A percentile compares a stretch with the other conserved stretches of the same genome.
Evolutionary conservation across 495 filamentous ascomycete species (phyloP).

Genomic region (Penicillium canescens): DNA sequence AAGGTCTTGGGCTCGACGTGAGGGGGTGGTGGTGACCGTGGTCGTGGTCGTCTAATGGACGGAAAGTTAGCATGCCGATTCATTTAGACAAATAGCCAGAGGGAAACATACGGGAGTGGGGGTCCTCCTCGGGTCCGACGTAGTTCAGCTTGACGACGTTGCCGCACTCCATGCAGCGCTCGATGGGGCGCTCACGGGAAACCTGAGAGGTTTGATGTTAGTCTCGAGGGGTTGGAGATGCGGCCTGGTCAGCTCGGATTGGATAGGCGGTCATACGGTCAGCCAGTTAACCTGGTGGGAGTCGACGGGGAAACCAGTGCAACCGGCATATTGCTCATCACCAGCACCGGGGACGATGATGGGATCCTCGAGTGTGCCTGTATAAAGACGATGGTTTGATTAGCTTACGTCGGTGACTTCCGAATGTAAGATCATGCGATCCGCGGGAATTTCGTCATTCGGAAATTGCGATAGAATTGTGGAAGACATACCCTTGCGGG

Average conservation of each 20-base stretch:
- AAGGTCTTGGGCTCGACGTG: constrained; percentile 87
- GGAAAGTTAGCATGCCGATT: constrained; percentile 3
- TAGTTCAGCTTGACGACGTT: constrained; percentile 97
- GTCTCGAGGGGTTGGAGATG: background rate
- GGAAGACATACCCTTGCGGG: constrained; percentile 67
- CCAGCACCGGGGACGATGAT: constrained; percentile 86
- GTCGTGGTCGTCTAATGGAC: constrained; percentile 43
- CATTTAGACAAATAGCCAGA: background rate
- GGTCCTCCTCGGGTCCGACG: constrained; percentile 75
- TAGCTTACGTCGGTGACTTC: background rate
- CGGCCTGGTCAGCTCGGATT: background rate
- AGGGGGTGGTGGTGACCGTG: constrained; percentile 53
- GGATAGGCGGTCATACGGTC: constrained; percentile 57
- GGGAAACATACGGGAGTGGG: constrained; percentile 49
- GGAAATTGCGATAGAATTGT: background rate
- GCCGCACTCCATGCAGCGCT: constrained; percentile 95
- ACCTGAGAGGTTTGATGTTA: constrained; percentile 49
- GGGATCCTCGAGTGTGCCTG: constrained; percentile 87
- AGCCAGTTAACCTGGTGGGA: constrained; percentile 90
- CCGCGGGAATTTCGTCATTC: background rate
- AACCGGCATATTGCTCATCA: constrained; percentile 95
- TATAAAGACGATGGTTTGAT: constrained; percentile 7
- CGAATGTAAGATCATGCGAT: background rate
- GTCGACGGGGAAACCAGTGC: constrained; percentile 91
- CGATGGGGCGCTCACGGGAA: constrained; percentile 83